phyloP scores from a whole-genome alignment of 73 alveolate genomes.

The Tetrahymena malaccensis region DNA sequence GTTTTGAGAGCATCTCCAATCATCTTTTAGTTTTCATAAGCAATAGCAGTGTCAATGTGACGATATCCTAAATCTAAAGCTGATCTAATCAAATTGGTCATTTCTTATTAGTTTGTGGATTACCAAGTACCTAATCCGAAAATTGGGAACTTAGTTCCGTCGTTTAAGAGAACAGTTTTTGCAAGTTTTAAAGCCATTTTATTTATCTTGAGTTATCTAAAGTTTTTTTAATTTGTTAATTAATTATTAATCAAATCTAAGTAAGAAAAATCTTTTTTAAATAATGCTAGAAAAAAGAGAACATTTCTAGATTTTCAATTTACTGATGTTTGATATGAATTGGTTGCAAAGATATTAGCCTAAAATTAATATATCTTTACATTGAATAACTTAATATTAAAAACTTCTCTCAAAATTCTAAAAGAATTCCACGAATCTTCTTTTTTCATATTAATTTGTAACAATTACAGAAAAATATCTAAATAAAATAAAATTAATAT shows the following conservation, averaged over 20 bases:
- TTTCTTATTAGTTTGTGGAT: background rate
- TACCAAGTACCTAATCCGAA: slow-evolving; percentile 45
- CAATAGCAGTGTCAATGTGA: slow-evolving; percentile 67
- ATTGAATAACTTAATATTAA: too few relatives aligned
- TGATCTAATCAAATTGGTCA: slow-evolving; percentile 8
- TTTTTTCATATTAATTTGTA: too few relatives aligned
- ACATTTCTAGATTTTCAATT: background rate
- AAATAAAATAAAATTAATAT: too few relatives aligned
- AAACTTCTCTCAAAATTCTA: too few relatives aligned
- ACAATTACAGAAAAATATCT: too few relatives aligned
- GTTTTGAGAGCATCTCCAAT: slow-evolving; percentile 63
- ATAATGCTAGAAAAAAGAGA: background rate
- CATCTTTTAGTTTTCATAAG: slow-evolving; percentile 51
- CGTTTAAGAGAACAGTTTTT: slow-evolving; percentile 17
- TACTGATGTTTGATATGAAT: background rate
- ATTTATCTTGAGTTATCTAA: background rate
- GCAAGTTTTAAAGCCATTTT: background rate
- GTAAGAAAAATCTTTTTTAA: background rate
- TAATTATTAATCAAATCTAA: background rate
- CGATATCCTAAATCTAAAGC: slow-evolving; percentile 71
- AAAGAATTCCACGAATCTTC: too few relatives aligned
- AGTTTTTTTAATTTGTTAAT: background rate
- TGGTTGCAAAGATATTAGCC: too few relatives aligned
- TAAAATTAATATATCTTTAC: too few relatives aligned
- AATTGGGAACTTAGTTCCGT: slow-evolving; percentile 42